These are phyloP conservation scores for Sophora flavescens DNA, from an alignment of 306 rosid genomes.

Conservation along the genomic window DNA sequence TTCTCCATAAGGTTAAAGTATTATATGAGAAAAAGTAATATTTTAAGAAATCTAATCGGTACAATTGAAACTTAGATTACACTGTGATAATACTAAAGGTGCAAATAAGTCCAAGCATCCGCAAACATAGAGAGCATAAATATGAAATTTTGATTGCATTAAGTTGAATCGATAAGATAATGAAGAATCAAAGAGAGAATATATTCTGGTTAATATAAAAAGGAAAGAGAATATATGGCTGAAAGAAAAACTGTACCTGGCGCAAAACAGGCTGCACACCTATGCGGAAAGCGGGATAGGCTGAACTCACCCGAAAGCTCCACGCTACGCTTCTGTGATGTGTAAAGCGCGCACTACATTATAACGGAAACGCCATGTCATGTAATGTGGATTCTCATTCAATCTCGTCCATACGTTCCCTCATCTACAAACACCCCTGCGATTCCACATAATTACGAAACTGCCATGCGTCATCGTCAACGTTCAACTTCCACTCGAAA, in stretches of 20 bases:
- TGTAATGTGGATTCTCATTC: conserved; percentile 1
- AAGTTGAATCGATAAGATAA: too few species aligned
- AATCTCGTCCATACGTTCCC: neutral
- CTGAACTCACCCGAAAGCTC: conserved; percentile 17
- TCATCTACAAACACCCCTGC: neutral
- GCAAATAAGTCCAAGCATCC: neutral
- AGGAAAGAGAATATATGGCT: too few species aligned
- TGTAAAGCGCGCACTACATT: conserved; percentile 9
- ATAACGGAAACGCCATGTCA: conserved; percentile 45
- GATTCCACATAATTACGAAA: neutral
- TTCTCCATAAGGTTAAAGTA: too few species aligned
- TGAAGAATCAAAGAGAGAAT: too few species aligned
- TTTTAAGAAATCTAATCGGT: too few species aligned
- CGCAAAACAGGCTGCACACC: neutral
- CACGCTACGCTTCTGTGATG: conserved; percentile 16
- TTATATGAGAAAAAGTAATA: too few species aligned
- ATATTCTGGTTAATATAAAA: too few species aligned
- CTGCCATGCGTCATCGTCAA: conserved; percentile 26
- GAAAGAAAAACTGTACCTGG: too few species aligned
- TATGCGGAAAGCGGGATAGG: neutral
- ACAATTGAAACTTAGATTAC: too few species aligned
- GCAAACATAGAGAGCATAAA: too few species aligned
- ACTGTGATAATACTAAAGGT: too few species aligned
- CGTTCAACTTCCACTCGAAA: conserved; percentile 1
- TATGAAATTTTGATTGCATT: too few species aligned